Evolutionary conservation across 179 eudicot genomes (phyloP), one percentile per base, ranked within the genome.

Genomic region (Nepenthes alata): DNA sequence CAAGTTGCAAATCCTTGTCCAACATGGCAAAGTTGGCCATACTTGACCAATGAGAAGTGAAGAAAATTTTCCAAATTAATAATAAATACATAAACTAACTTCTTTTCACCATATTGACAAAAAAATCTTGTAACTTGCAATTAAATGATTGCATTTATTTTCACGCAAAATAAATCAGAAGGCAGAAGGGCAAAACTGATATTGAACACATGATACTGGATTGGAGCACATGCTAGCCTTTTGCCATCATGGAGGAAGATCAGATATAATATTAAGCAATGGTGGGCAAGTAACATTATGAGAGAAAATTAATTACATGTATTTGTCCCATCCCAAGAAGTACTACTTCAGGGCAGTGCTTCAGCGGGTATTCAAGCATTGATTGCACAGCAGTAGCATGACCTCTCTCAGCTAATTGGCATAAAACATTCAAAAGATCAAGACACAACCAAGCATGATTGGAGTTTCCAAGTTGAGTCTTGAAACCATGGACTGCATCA

Each of bases 271-370:
- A 14, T 47, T 3, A 58, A 0, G 2, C 47, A 15, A 57, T n/a
- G 50, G 2, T 55, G 39, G 2, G 12, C 37, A 55, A 58, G 8
- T 38, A 58, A 13, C 9, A 51, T 55, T 53, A 16, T 60, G 59
- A 38, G 47, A 75, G 70, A 63, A 5, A 48, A 56, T 57, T 86
- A 48, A 56, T 57, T 86, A 93, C 98, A 76, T 89, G 82, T 47
- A 89, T 78, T 55, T 83, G 95, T 53, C 93, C 91, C 82, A 89
- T 85, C 67, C 98, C 98, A 60, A 83, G 88, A 53, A 93, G 84
- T 73, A 93, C 68, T 53, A 89, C 75, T 70, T 89, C 98, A 71
- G 98, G 95, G 69, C 80, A 93, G 72, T 81, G 77, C 50, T 75
- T 75, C 8, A 83, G 82, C 60, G 98, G 98, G 53, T 76, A 67